Evolutionary conservation across 2,329 filamentous ascomycete species (phyloP).

Genomic region (Pestalotiopsis fici): DNA sequence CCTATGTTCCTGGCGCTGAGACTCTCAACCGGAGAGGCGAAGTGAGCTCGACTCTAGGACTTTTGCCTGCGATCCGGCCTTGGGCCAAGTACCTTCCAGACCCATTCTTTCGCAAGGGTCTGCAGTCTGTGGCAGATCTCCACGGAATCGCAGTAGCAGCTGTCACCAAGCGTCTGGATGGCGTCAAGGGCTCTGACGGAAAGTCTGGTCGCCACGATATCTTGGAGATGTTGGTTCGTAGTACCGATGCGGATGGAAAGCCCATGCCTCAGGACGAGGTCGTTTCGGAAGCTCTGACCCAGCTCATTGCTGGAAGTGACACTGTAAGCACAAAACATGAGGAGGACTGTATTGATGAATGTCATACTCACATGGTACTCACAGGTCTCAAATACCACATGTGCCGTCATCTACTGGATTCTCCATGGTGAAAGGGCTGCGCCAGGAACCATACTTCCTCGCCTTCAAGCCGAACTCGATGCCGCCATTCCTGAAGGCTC

Average conservation of each 20-base stretch:
- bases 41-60: conserved; percentile 5
- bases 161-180: conserved; percentile 1
- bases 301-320: conserved; percentile 8
- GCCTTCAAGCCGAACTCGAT: conserved; percentile 1
- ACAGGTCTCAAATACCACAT: conserved; percentile 5
- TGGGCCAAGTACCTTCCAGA: conserved; percentile 2
- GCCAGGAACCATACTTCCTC: background rate
- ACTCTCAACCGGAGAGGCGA: conserved; percentile 8
- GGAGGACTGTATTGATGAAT: background rate
- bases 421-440: background rate
- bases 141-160: conserved; percentile 5
- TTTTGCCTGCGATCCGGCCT: background rate
- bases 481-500: conserved; percentile 1
- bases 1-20: conserved; percentile 5
- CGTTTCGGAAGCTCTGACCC: conserved; percentile 4
- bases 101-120: conserved; percentile 3
- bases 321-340: background rate
- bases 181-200: background rate
- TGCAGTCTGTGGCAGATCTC: conserved; percentile 2
- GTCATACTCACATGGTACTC: background rate
- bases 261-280: conserved; percentile 1
- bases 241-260: background rate
- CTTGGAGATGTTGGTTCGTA: conserved; percentile 2
- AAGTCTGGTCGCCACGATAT: background rate
- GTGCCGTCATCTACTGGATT: conserved; percentile 9